Base-by-base conservation (phyloP, 129 eudicot genomes). In the Arctium minus region DNA sequence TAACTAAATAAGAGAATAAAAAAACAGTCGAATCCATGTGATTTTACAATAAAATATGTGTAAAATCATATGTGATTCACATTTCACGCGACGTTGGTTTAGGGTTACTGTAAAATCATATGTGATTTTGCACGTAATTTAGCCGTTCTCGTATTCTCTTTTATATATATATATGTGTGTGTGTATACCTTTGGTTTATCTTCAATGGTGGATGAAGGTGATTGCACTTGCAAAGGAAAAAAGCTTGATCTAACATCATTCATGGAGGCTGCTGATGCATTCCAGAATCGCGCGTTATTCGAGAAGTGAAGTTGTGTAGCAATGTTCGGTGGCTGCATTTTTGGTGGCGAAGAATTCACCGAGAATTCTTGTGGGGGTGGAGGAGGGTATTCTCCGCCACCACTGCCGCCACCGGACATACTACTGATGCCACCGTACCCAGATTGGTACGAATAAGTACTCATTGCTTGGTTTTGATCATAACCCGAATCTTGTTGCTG, bases 141-240 rank as follows among this genome's bases (percentile, higher is more conserved):
- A 22, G 27, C 27, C 27, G 27, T n/a, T n/a, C n/a, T n/a, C n/a
- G n/a, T n/a, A 33, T 2, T 33, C 36, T 33, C 2, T 33, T 2
- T 33, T 2, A 33, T 2, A 33, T 42, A 42, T 42, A 42, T 42
- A 44, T 44, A 5, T 38, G 4, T 38, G 42, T 38, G 4, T 38
- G 6, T 38, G 42, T 38, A 76, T 86, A 94, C 98, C 98, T 94
- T 94, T 79, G 92, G 89, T 80, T 92, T 94, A 72, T 89, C 96
- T 70, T 92, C 96, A 40, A 89, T 84, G 38, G 84, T 88, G 18
- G 93, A 85, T 79, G 87, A 79, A 56, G 92, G 79, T 62, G 87
- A 56, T 77, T 87, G 91, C 82, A 86, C 71, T 80, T 90, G 98
- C 78, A 87, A 83, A 15, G 98, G 90, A 48, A 92, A 89, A 80